Percentiles rank a stretch among this genome's conserved stretches.
These are phyloP conservation scores for Proliferodiscus dingleyae DNA, from an alignment of 2,329 filamentous ascomycete species.

Conservation along the genomic window DNA sequence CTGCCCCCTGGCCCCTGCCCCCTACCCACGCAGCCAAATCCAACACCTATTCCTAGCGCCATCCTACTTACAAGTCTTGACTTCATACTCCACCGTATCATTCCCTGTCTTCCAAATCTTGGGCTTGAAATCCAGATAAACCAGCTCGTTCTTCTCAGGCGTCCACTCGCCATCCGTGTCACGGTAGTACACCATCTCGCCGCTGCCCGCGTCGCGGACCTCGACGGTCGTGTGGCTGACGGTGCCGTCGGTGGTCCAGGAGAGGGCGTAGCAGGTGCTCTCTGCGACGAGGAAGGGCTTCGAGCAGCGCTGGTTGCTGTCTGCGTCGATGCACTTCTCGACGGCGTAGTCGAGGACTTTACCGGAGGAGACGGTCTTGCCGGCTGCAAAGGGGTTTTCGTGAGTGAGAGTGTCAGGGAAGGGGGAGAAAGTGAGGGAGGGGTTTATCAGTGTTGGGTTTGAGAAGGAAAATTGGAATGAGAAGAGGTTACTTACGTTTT, in stretches of 20 bases:
- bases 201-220: constrained; percentile 34
- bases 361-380: constrained; percentile 28
- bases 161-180: constrained; percentile 43
- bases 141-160: constrained; percentile 40
- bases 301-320: constrained; percentile 31
- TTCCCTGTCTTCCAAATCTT: constrained; percentile 41
- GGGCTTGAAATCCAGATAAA: constrained; percentile 43
- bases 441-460: constrained; percentile 5
- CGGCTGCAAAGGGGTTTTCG: constrained; percentile 6
- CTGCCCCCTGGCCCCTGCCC: no score
- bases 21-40: no score
- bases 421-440: no score
- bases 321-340: constrained; percentile 37
- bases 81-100: constrained; percentile 40
- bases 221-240: constrained; percentile 39
- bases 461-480: neutral
- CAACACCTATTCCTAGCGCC: no score
- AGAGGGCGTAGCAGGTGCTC: constrained; percentile 36
- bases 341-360: constrained; percentile 39
- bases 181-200: constrained; percentile 40
- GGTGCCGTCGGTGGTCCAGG: constrained; percentile 35
- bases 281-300: constrained; percentile 38
- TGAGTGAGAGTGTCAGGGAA: no score
- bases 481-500: constrained; percentile 12
- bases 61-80: constrained; percentile 33